A percentile compares a stretch with the other conserved stretches of the same genome.
These are phyloP conservation scores for Aspergillus sp. DNA, from an alignment of 2,329 filamentous ascomycete species.

Conservation along the genomic window DNA sequence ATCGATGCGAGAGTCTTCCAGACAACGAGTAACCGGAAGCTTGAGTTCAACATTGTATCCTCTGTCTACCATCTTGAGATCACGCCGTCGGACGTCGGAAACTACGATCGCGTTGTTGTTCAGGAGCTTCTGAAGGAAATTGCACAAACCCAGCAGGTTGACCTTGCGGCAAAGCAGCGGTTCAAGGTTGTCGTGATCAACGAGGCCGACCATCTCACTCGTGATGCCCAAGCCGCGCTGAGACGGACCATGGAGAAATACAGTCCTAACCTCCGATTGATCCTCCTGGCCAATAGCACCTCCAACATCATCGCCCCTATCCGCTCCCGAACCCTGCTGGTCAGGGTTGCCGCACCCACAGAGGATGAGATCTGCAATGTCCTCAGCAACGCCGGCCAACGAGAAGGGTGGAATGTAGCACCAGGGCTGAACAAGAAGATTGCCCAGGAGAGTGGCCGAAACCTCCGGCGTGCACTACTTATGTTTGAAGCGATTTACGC, in stretches of 20 bases:
- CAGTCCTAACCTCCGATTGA: conserved; percentile 87
- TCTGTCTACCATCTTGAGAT: conserved; percentile 98
- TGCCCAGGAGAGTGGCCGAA: conserved; percentile 85
- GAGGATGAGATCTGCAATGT: conserved; percentile 80
- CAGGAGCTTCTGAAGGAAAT: conserved; percentile 97
- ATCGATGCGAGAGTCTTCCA: conserved; percentile 97
- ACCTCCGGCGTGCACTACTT: conserved; percentile 81
- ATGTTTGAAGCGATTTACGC: conserved; percentile 98
- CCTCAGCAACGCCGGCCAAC: conserved; percentile 66
- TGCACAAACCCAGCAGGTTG: conserved; percentile 98
- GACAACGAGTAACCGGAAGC: conserved; percentile 90
- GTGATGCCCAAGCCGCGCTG: conserved; percentile 93
- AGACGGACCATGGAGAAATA: conserved; percentile 99
- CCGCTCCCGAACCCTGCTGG: conserved; percentile 82
- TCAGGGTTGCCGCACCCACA: conserved; percentile 85
- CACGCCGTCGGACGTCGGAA: conserved; percentile 93
- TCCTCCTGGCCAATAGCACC: conserved; percentile 90
- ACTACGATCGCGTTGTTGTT: conserved; percentile 91
- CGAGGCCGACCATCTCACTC: conserved; percentile 88
- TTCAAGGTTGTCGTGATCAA: conserved; percentile 99
- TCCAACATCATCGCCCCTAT: conserved; percentile 99
- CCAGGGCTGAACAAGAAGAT: conserved; percentile 77
- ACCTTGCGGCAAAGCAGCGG: conserved; percentile 79
- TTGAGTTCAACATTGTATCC: conserved; percentile 98
- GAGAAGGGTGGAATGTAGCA: conserved; percentile 78